Conservation (phyloP, 768 basidiomycete species). For the Mycena albidolilacea region DNA sequence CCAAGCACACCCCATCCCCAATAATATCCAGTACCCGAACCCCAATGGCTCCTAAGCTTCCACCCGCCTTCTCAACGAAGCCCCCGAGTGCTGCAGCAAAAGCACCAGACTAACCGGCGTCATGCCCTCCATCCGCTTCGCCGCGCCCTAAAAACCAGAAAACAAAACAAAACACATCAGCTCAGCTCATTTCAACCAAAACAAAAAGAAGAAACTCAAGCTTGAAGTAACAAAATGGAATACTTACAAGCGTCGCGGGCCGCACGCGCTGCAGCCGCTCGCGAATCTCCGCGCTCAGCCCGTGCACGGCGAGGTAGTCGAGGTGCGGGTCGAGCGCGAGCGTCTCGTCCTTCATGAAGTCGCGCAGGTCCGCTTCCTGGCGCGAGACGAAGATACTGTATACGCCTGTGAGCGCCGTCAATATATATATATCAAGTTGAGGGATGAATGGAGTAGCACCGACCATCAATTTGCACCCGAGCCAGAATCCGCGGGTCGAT, state of each 20-base stretch:
- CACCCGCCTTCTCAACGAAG: background rate
- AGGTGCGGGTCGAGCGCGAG: slow-evolving; percentile 77
- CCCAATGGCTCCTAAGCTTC: too few relatives aligned
- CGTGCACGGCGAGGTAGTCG: slow-evolving; percentile 76
- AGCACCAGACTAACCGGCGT: slow-evolving; percentile 84
- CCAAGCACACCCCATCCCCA: too few relatives aligned
- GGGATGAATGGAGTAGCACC: background rate
- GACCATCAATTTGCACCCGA: slow-evolving; percentile 83
- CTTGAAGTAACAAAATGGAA: background rate
- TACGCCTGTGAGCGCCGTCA: slow-evolving; percentile 56
- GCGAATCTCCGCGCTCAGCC: slow-evolving; percentile 83
- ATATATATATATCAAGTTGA: slow-evolving; percentile 28
- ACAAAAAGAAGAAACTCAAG: background rate
- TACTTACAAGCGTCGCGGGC: slow-evolving; percentile 78
- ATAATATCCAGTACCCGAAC: too few relatives aligned
- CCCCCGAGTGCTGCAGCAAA: slow-evolving; percentile 56
- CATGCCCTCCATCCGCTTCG: slow-evolving; percentile 94
- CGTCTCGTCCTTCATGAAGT: slow-evolving; percentile 84
- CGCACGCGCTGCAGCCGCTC: slow-evolving; percentile 72
- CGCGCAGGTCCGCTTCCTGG: slow-evolving; percentile 81
- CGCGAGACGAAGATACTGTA: slow-evolving; percentile 77
- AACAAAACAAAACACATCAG: too few relatives aligned
- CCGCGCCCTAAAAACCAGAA: slow-evolving; percentile 75
- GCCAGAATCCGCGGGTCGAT: slow-evolving; percentile 67
- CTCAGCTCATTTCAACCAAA: too few relatives aligned